These are phyloP conservation scores for Dichomitus squalens DNA, from an alignment of 1,284 basidiomycete species.

Conservation along the genomic window DNA sequence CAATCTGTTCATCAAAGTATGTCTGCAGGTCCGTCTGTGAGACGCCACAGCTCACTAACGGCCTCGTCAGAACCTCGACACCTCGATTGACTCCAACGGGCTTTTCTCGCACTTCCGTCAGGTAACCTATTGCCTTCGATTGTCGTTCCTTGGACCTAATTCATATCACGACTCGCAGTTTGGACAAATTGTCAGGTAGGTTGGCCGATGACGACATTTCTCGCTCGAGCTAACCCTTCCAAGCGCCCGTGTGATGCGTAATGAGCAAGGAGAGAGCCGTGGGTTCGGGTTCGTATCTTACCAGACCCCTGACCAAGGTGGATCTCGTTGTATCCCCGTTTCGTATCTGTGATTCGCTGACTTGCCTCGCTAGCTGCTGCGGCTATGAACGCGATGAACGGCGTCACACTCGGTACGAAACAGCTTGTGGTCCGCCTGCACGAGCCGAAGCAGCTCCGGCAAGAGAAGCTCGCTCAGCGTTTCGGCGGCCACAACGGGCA, in stretches of 20 bases:
- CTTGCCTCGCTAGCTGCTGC: slow-evolving; percentile 50
- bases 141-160: neutral
- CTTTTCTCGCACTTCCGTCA: slow-evolving; percentile 81
- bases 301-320: slow-evolving; percentile 83
- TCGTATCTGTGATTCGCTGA: slow-evolving; percentile 3
- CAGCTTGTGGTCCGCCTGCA: slow-evolving; percentile 85
- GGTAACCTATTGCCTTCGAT: slow-evolving; percentile 43
- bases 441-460: slow-evolving; percentile 86
- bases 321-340: neutral
- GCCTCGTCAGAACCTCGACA: slow-evolving; percentile 73
- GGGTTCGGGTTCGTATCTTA: slow-evolving; percentile 97
- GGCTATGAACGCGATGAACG: slow-evolving; percentile 84
- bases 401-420: slow-evolving; percentile 68
- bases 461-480: slow-evolving; percentile 83
- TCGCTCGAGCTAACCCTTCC: slow-evolving; percentile 4
- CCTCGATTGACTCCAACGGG: slow-evolving; percentile 81
- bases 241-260: slow-evolving; percentile 93
- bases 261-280: slow-evolving; percentile 80
- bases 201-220: neutral
- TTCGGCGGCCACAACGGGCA: slow-evolving; percentile 75
- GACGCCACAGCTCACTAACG: neutral
- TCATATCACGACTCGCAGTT: slow-evolving; percentile 45
- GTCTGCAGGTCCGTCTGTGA: neutral
- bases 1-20: slow-evolving; percentile 87
- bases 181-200: slow-evolving; percentile 84